Percentiles rank a stretch among this genome's conserved stretches.
phyloP scores from a whole-genome alignment of 2,329 filamentous ascomycete species.

The Calonectria pseudoturangicola region DNA sequence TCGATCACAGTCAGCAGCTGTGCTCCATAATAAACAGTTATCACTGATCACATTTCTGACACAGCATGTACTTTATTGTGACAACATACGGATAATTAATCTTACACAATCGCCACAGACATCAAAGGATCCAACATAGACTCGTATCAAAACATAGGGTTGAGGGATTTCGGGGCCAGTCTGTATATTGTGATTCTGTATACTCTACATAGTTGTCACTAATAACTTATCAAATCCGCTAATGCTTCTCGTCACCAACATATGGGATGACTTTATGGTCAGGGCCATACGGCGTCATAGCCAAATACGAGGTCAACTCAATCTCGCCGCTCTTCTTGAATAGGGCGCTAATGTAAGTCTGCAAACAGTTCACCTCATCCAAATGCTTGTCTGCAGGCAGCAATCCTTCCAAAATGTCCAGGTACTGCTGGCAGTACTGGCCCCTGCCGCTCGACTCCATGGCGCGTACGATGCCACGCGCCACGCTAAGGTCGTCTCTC shows the following conservation, averaged over 20 bases:
- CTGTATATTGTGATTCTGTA: background rate
- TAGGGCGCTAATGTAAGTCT: background rate
- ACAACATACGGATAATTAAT: too few species aligned
- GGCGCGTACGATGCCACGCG: background rate
- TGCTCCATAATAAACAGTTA: too few species aligned
- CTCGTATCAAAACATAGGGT: too few species aligned
- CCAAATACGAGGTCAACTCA: slow-evolving; percentile 8
- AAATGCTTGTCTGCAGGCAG: background rate
- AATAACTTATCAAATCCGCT: background rate
- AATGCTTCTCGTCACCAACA: background rate
- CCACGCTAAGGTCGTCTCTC: background rate
- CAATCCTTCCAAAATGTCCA: slow-evolving; percentile 1
- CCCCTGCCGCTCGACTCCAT: background rate
- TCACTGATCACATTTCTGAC: too few species aligned
- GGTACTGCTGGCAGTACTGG: slow-evolving; percentile 4
- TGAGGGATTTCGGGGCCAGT: too few species aligned
- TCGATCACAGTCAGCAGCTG: too few species aligned
- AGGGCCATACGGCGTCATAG: background rate
- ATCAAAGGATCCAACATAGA: too few species aligned
- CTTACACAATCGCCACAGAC: too few species aligned
- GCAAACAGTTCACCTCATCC: background rate
- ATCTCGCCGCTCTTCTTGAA: slow-evolving; percentile 18
- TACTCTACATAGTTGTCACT: background rate
- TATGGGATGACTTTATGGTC: background rate
- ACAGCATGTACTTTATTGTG: too few species aligned